Percentiles rank a stretch among this genome's conserved stretches.
Conservation (phyloP, 495 filamentous ascomycete species). For the Lindgomyces ingoldianus region DNA sequence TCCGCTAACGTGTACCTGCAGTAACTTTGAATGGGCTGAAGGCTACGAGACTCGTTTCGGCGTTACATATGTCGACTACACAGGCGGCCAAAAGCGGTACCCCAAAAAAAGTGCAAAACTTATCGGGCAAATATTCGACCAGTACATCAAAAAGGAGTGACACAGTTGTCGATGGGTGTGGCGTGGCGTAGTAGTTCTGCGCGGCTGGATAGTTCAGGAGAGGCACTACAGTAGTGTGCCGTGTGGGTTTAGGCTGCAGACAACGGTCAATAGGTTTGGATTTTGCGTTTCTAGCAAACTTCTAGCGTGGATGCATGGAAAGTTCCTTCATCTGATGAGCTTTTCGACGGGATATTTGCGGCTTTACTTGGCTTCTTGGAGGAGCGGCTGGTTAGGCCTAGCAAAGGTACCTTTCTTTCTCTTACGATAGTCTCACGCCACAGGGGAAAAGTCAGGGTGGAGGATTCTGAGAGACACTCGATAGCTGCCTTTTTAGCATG, state of each 20-base stretch:
- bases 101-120: slow-evolving; percentile 76
- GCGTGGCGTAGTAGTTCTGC: background rate
- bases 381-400: too few species aligned
- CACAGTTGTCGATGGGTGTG: background rate
- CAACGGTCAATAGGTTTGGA: background rate
- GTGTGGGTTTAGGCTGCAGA: background rate
- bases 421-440: too few species aligned
- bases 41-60: slow-evolving; percentile 84
- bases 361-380: background rate
- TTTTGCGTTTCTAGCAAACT: background rate
- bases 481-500: too few species aligned
- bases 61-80: slow-evolving; percentile 76
- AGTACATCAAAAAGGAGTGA: slow-evolving; percentile 55
- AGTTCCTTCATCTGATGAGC: background rate
- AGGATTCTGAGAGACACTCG: too few species aligned
- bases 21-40: slow-evolving; percentile 67
- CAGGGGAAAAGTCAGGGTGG: too few species aligned
- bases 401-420: too few species aligned
- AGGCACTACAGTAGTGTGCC: background rate
- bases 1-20: slow-evolving; percentile 37
- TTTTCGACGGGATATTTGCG: background rate
- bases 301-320: slow-evolving; percentile 1
- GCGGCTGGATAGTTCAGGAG: background rate
- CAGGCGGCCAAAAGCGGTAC: slow-evolving; percentile 69
- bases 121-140: slow-evolving; percentile 63